Conservation (phyloP, 2,329 filamentous ascomycete genomes). For the Calonectria multiphialidica region DNA sequence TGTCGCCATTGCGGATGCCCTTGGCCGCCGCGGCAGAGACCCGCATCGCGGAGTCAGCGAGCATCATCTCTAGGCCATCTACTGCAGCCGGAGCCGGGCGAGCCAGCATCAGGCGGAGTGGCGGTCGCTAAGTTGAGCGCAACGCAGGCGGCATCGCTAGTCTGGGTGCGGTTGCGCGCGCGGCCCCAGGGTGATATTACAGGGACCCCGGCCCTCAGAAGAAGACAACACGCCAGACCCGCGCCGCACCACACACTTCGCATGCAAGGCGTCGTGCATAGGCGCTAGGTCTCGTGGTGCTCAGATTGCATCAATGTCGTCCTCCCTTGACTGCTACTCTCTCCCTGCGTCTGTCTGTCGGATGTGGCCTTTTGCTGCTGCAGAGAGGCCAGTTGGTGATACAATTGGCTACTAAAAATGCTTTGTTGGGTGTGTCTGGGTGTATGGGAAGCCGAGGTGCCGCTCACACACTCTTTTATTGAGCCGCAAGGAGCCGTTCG, state of each 20-base stretch:
- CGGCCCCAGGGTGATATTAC: conserved; percentile 29
- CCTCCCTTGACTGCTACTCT: conserved; percentile 19
- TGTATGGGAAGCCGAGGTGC: not conserved
- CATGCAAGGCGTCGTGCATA: conserved; percentile 47
- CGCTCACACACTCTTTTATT: not conserved
- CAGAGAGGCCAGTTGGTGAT: not conserved
- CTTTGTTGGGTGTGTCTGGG: not conserved
- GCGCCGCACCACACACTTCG: conserved; percentile 39
- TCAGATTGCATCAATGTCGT: conserved; percentile 25
- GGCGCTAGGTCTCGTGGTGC: conserved; percentile 47
- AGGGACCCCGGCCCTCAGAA: conserved; percentile 32
- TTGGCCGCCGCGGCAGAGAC: conserved; percentile 28
- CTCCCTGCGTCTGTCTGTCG: conserved; percentile 8
- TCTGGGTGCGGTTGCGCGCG: conserved; percentile 16
- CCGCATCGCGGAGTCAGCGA: conserved; percentile 27
- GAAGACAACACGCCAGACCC: conserved; percentile 37
- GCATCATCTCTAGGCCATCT: conserved; percentile 19
- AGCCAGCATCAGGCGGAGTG: conserved; percentile 29
- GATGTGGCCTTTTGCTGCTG: not conserved
- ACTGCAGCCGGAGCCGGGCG: conserved; percentile 29
- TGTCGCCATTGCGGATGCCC: conserved; percentile 22
- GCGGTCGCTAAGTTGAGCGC: conserved; percentile 30
- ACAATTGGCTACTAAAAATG: not conserved
- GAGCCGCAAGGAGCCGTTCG: conserved; percentile 6
- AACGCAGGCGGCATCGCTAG: conserved; percentile 27